These are phyloP conservation scores for Croton laevigatus DNA, from an alignment of 441 rosid species.

Conservation along the genomic window DNA sequence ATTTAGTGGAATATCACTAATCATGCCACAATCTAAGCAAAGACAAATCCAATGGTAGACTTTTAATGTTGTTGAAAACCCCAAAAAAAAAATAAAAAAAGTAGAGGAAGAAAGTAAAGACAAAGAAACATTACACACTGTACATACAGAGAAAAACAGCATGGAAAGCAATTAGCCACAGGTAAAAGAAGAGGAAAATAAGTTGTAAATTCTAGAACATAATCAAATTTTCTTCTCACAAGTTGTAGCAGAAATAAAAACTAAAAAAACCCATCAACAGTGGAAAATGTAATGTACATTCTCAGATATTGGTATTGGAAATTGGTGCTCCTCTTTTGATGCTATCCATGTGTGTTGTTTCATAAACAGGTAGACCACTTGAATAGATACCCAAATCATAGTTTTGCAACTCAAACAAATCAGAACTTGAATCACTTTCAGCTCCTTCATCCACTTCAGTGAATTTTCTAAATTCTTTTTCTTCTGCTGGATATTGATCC, in stretches of 20 bases:
- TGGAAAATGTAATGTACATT: conserved; percentile 23
- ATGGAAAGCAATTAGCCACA: conserved; percentile 17
- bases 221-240: conserved; percentile 24
- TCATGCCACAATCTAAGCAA: conserved; percentile 35
- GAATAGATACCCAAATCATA: conserved; percentile 66
- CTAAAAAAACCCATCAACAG: conserved; percentile 21
- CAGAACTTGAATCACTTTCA: conserved; percentile 95
- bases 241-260: conserved; percentile 20
- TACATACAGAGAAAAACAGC: conserved; percentile 27
- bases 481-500: conserved; percentile 27
- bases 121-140: conserved; percentile 39
- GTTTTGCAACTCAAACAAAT: conserved; percentile 84
- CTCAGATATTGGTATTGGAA: conserved; percentile 36
- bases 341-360: conserved; percentile 73
- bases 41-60: conserved; percentile 20
- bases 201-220: conserved; percentile 29
- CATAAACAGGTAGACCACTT: conserved; percentile 84
- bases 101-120: conserved; percentile 13
- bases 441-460: conserved; percentile 55
- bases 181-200: not conserved
- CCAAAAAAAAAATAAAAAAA: not conserved
- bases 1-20: conserved; percentile 30
- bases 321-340: conserved; percentile 64
- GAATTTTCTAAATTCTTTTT: conserved; percentile 29
- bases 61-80: conserved; percentile 22